phyloP scores from a whole-genome alignment of 768 basidiomycete genomes.

The Chalciporus sphaerocephalus region DNA sequence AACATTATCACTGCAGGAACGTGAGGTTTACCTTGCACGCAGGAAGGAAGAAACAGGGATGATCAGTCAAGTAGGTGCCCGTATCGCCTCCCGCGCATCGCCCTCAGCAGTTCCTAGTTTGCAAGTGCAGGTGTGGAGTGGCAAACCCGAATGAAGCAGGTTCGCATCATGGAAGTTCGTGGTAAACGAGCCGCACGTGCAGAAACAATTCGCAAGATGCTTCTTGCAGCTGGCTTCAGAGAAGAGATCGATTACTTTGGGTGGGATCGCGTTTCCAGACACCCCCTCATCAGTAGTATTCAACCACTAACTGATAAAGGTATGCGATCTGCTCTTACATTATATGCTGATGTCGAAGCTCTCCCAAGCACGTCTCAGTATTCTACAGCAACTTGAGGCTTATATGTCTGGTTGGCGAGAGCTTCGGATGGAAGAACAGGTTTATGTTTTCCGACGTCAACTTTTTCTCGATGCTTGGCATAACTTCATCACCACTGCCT shows the following conservation, averaged over 20 bases:
- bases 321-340: slow-evolving; percentile 1
- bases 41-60: slow-evolving; percentile 7
- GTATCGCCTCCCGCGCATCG: background rate
- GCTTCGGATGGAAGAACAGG: slow-evolving; percentile 27
- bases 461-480: slow-evolving; percentile 26
- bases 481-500: slow-evolving; percentile 15
- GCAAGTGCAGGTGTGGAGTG: slow-evolving; percentile 23
- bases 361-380: slow-evolving; percentile 12
- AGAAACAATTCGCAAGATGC: slow-evolving; percentile 21
- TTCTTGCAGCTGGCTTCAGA: slow-evolving; percentile 18
- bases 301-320: slow-evolving; percentile 22
- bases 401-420: slow-evolving; percentile 31
- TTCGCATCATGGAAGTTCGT: slow-evolving; percentile 18
- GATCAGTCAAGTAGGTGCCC: slow-evolving; percentile 10
- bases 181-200: slow-evolving; percentile 24
- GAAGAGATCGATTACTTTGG: slow-evolving; percentile 29
- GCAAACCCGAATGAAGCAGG: slow-evolving; percentile 18
- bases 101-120: slow-evolving; percentile 23
- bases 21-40: slow-evolving; percentile 18
- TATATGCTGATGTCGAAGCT: slow-evolving; percentile 6
- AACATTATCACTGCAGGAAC: slow-evolving; percentile 12
- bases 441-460: slow-evolving; percentile 25
- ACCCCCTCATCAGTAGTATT: slow-evolving; percentile 25
- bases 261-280: slow-evolving; percentile 31
- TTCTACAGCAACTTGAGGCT: slow-evolving; percentile 20